These are phyloP conservation scores for Glonium stellatum DNA, from an alignment of 495 filamentous ascomycete species.

Conservation along the genomic window DNA sequence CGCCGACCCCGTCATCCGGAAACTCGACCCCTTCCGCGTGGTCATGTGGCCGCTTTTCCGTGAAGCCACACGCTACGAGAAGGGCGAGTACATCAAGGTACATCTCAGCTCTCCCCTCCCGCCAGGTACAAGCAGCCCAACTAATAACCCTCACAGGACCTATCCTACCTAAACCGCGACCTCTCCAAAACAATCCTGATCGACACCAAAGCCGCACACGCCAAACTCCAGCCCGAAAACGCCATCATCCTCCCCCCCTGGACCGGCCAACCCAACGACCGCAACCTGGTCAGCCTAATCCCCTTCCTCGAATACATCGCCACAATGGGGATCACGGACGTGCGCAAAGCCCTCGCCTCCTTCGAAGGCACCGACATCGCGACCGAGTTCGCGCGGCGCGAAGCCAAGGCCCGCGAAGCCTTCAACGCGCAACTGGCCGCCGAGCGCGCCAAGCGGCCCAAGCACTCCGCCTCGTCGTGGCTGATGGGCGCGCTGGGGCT, in stretches of 20 bases:
- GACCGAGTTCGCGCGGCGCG: conserved; percentile 79
- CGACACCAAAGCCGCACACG: conserved; percentile 76
- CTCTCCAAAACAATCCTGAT: conserved; percentile 89
- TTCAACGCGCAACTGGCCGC: conserved; percentile 70
- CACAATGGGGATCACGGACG: conserved; percentile 83
- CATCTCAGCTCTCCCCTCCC: conserved; percentile 11
- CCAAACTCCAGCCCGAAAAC: conserved; percentile 82
- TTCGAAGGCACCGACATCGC: conserved; percentile 84
- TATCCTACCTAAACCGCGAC: conserved; percentile 92
- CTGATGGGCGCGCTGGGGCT: conserved; percentile 67
- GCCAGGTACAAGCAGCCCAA: background rate
- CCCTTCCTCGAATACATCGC: conserved; percentile 95
- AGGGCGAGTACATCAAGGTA: conserved; percentile 96
- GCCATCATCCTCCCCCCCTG: conserved; percentile 86
- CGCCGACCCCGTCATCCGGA: conserved; percentile 80
- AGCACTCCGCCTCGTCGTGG: conserved; percentile 51
- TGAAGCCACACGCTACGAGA: conserved; percentile 89
- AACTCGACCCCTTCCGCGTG: conserved; percentile 92
- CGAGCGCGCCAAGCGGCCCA: conserved; percentile 57
- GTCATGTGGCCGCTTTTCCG: conserved; percentile 93
- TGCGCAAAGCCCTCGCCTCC: conserved; percentile 74
- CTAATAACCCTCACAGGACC: conserved; percentile 55
- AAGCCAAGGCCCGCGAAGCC: conserved; percentile 70
- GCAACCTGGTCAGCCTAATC: conserved; percentile 76
- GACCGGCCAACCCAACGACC: conserved; percentile 75